phyloP scores from a whole-genome alignment of 23 red algal genomes.

The Gracilariopsis chorda region DNA sequence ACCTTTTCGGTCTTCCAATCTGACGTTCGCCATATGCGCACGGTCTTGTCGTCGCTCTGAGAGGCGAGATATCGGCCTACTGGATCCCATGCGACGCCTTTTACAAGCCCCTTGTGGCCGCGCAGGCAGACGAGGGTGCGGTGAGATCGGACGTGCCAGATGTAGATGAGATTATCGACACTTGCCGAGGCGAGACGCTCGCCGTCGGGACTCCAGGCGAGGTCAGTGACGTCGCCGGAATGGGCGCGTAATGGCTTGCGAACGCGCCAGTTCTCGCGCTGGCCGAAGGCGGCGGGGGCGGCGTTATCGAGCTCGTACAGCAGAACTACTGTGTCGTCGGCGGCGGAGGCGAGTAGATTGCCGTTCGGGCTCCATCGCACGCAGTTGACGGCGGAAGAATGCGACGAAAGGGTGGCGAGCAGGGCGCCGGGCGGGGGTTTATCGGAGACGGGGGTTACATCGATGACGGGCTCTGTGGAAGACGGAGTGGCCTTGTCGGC shows the following conservation, averaged over 20 bases:
- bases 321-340: conserved; percentile 91
- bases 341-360: conserved; percentile 74
- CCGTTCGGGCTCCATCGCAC: conserved; percentile 88
- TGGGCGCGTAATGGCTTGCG: conserved; percentile 72
- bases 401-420: conserved; percentile 65
- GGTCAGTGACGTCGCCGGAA: conserved; percentile 85
- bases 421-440: conserved; percentile 70
- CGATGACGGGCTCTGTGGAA: conserved; percentile 1
- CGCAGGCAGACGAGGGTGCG: conserved; percentile 23
- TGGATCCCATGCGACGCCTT: conserved; percentile 96
- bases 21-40: conserved; percentile 90
- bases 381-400: conserved; percentile 81
- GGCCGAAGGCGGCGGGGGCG: conserved; percentile 20
- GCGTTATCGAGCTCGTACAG: conserved; percentile 45
- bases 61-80: conserved; percentile 82
- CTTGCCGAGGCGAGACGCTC: conserved; percentile 68
- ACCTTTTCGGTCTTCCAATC: conserved; percentile 96
- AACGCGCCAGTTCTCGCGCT: conserved; percentile 71
- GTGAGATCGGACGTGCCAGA: conserved; percentile 70
- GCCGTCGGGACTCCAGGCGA: conserved; percentile 82
- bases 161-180: conserved; percentile 87
- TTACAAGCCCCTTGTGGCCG: conserved; percentile 90
- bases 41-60: conserved; percentile 88
- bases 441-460: neutral
- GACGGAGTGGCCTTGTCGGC: neutral